phyloP scores from a whole-genome alignment of 768 basidiomycete genomes.

The Suillus variegatus region DNA sequence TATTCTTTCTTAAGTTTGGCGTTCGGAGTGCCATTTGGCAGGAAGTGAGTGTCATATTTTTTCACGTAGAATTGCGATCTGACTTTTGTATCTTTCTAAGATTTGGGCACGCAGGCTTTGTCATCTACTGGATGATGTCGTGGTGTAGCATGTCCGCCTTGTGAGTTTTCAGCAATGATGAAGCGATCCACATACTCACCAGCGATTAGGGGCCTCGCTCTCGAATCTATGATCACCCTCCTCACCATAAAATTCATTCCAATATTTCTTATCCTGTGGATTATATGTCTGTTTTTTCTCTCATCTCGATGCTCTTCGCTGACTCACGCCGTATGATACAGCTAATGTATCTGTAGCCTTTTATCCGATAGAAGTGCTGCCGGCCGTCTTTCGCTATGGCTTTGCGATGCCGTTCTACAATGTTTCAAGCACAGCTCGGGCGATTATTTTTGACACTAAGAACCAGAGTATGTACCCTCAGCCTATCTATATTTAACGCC shows the following conservation, averaged over 20 bases:
- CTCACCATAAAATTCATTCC: constrained; percentile 53
- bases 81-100: constrained; percentile 21
- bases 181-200: neutral
- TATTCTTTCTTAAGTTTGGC: constrained; percentile 61
- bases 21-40: constrained; percentile 57
- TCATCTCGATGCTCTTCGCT: neutral
- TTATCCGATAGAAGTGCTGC: constrained; percentile 61
- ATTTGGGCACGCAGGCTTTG: constrained; percentile 53
- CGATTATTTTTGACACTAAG: constrained; percentile 66
- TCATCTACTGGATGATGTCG: constrained; percentile 70
- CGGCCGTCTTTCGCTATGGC: constrained; percentile 62
- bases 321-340: constrained; percentile 20
- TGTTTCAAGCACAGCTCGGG: constrained; percentile 57
- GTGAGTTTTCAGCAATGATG: constrained; percentile 34
- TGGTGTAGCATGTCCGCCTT: constrained; percentile 58
- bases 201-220: constrained; percentile 52
- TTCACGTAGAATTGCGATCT: neutral
- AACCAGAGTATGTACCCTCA: constrained; percentile 47
- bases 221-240: constrained; percentile 60
- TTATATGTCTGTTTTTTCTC: constrained; percentile 50
- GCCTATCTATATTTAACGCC: neutral
- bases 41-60: constrained; percentile 36
- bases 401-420: constrained; percentile 76
- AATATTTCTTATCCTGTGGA: constrained; percentile 65
- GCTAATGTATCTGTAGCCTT: constrained; percentile 59